Percentiles rank a stretch among this genome's conserved stretches.
Conservation (phyloP, 345 rosid genomes). For the Melaleuca alternifolia region DNA sequence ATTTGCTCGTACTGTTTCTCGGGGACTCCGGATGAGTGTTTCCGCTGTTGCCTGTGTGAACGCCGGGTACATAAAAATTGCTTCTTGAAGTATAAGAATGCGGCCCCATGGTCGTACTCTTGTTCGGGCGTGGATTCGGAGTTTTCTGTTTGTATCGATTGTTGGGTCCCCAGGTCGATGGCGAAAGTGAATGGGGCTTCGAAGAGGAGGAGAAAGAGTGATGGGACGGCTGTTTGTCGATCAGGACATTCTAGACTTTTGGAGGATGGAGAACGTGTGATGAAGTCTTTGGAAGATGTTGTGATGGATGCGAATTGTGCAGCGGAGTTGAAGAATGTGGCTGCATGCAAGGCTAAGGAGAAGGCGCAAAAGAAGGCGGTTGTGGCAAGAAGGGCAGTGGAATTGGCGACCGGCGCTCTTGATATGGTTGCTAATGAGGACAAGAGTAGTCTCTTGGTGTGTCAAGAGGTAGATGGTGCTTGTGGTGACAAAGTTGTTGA, state of each 20-base stretch:
- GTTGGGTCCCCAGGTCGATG: slow-evolving; percentile 47
- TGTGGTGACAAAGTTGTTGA: slow-evolving; percentile 2
- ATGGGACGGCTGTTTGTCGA: neutral
- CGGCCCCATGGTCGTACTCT: slow-evolving; percentile 33
- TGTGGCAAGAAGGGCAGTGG: slow-evolving; percentile 3
- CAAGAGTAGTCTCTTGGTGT: neutral
- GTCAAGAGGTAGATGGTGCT: neutral
- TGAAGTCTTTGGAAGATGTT: slow-evolving; percentile 5
- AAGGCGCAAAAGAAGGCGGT: slow-evolving; percentile 9
- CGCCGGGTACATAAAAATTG: slow-evolving; percentile 31
- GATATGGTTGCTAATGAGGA: neutral
- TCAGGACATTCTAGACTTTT: neutral
- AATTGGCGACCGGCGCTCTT: slow-evolving; percentile 3
- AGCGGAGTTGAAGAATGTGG: slow-evolving; percentile 8
- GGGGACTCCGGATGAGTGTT: slow-evolving; percentile 5
- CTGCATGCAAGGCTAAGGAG: slow-evolving; percentile 16
- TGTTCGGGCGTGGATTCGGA: slow-evolving; percentile 5
- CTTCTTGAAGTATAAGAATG: slow-evolving; percentile 9
- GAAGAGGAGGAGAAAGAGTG: slow-evolving; percentile 1
- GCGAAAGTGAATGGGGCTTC: neutral
- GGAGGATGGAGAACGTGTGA: neutral
- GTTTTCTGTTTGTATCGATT: slow-evolving; percentile 40
- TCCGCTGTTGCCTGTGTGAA: slow-evolving; percentile 21
- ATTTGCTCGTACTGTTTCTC: slow-evolving; percentile 49
- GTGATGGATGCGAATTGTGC: slow-evolving; percentile 9